These are phyloP conservation scores for Brachypodium distachyon DNA, from an alignment of 202 grass and related monocot species.

Conservation along the genomic window DNA sequence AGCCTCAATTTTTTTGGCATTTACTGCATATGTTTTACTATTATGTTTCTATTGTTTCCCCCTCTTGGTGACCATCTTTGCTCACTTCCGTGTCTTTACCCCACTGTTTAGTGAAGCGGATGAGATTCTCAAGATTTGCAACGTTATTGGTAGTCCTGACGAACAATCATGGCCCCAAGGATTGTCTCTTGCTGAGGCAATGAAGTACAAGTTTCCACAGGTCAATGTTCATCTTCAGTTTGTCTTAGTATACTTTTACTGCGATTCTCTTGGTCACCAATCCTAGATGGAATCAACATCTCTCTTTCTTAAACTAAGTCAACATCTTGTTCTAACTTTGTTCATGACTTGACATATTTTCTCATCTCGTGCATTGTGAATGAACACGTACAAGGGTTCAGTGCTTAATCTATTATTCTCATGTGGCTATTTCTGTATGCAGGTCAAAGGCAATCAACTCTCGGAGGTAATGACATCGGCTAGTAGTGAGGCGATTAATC, in stretches of 20 bases:
- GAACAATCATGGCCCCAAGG: slow-evolving; percentile 76
- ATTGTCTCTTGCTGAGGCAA: slow-evolving; percentile 64
- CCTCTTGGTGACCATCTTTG: neutral
- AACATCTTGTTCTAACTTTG: neutral
- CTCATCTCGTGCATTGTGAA: neutral
- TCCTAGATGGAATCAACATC: slow-evolving; percentile 6
- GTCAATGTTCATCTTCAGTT: slow-evolving; percentile 34
- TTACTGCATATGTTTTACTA: neutral
- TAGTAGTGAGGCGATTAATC: slow-evolving; percentile 66
- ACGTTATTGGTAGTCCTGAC: slow-evolving; percentile 85
- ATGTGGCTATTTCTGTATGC: slow-evolving; percentile 1
- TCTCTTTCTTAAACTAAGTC: no score
- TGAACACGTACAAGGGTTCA: neutral
- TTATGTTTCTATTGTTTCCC: neutral
- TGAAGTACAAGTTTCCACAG: slow-evolving; percentile 92
- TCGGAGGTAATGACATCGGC: slow-evolving; percentile 59
- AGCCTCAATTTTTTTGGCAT: neutral
- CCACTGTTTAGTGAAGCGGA: slow-evolving; percentile 66
- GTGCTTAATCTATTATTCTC: slow-evolving; percentile 21
- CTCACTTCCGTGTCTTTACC: slow-evolving; percentile 16
- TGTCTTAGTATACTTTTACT: neutral
- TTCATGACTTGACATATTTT: neutral
- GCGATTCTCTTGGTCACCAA: neutral
- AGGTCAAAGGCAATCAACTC: slow-evolving; percentile 54
- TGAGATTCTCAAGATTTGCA: slow-evolving; percentile 91